These are phyloP conservation scores for Didymellaceae sp. DNA, from an alignment of 2,329 filamentous ascomycete genomes.

Conservation along the genomic window DNA sequence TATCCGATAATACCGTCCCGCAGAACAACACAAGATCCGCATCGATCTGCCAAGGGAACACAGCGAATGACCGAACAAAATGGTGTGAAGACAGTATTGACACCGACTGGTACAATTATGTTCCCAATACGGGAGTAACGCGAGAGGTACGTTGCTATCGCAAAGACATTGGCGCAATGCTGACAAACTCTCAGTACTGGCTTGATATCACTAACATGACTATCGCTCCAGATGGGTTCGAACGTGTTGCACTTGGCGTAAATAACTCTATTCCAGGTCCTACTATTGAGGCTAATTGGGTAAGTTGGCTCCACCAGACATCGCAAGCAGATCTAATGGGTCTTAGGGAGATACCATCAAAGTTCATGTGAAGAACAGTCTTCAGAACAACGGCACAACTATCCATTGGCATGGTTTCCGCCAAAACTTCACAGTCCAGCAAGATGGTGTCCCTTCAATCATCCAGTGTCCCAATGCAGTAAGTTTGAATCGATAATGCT, in stretches of 20 bases:
- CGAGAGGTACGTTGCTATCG: conserved; percentile 52
- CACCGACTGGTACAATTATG: conserved; percentile 59
- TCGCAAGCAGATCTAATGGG: conserved; percentile 14
- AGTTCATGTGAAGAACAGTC: conserved; percentile 40
- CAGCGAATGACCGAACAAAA: conserved; percentile 29
- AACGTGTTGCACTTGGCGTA: conserved; percentile 75
- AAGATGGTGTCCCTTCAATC: conserved; percentile 83
- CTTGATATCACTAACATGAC: conserved; percentile 26
- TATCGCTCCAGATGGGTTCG: conserved; percentile 69
- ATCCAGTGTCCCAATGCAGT: conserved; percentile 52
- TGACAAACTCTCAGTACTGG: conserved; percentile 41
- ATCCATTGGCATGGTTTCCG: conserved; percentile 61
- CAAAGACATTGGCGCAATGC: background rate
- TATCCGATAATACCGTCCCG: background rate
- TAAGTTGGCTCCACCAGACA: conserved; percentile 47
- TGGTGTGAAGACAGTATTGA: conserved; percentile 58
- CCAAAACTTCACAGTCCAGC: conserved; percentile 62
- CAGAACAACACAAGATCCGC: background rate
- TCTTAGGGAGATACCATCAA: conserved; percentile 36
- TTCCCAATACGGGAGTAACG: conserved; percentile 60
- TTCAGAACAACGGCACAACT: conserved; percentile 52
- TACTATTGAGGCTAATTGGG: conserved; percentile 65
- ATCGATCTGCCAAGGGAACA: conserved; percentile 34
- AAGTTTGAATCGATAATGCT: background rate
- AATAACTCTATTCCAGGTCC: conserved; percentile 80